Evolutionary conservation across 352 stramenopile species (phyloP).

Genomic region (Phytophthora cryptogea): DNA sequence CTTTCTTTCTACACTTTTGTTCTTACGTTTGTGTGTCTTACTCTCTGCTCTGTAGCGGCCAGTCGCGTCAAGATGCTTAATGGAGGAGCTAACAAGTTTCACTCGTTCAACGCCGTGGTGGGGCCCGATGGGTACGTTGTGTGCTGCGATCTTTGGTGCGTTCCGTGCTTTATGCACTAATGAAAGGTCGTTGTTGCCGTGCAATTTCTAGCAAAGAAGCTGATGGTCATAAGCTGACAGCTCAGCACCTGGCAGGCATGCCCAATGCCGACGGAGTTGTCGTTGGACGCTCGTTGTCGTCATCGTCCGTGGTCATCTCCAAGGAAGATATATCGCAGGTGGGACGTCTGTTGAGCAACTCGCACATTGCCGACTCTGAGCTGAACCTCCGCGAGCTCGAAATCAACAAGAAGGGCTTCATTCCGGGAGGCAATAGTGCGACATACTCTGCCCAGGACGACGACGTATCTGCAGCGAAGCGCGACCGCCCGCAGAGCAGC

Average conservation of each 20-base stretch:
- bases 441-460: conserved; percentile 25
- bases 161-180: conserved; percentile 4
- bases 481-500: conserved; percentile 73
- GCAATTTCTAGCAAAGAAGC: conserved; percentile 52
- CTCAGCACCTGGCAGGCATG: conserved; percentile 41
- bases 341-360: conserved; percentile 68
- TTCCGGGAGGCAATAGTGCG: conserved; percentile 11
- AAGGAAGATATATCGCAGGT: conserved; percentile 84
- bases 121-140: conserved; percentile 40
- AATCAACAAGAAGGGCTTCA: conserved; percentile 74
- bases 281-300: conserved; percentile 57
- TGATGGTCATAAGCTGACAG: conserved; percentile 29
- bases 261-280: conserved; percentile 37
- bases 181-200: not conserved
- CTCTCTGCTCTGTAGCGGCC: conserved; percentile 40
- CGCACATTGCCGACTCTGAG: conserved; percentile 83
- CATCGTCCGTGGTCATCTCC: conserved; percentile 72
- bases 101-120: conserved; percentile 74
- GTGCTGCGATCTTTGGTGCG: not conserved
- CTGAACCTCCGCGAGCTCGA: conserved; percentile 78
- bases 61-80: conserved; percentile 75
- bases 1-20: conserved; percentile 12
- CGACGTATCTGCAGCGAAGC: conserved; percentile 55
- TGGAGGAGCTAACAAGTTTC: conserved; percentile 61
- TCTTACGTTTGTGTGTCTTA: conserved; percentile 12